Base-by-base conservation (phyloP, 1,284 basidiomycete species). In the Ceratobasidium sp. region DNA sequence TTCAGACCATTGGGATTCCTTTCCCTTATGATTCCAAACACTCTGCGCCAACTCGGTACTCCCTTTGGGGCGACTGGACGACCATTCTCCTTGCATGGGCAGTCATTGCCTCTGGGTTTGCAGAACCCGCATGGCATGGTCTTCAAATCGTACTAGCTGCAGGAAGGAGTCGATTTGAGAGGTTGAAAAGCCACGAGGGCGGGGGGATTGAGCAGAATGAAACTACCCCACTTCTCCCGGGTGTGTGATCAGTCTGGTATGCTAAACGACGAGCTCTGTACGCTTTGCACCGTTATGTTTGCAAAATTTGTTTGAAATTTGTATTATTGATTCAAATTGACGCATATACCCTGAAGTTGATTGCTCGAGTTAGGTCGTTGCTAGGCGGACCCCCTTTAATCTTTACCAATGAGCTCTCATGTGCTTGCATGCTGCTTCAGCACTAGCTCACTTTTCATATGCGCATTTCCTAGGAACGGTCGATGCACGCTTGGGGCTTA, bases 361-460 rank as follows among this genome's bases (percentile, higher is more conserved):
- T 82, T 54, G 67, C 44, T 25, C 54, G 37, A n/a, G 83, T 85
- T 76, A 94, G 92, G 68, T 94, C 92, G 52, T 95, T 92, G 79
- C 94, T 91, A 71, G 93, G 86, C 69, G 94, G 91, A 0, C 93
- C 93, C n/a, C 85, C 86, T 70, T 95, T 95, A 82, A 95, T 93
- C 85, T 95, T 95, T 2, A 93, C 95, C 37, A 99, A 40, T 9
- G 88, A 83, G 98, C 96, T 81, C 95, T 92, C 86, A 98, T 97
- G 68, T 97, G 89, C 83, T 98, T 96, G 15, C 96, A 87, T 0
- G 96, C 96, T 68, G 94, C 95, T 79, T 96, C 94, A 13, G 95
- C 96, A 44, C 92, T 94, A 68, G 93, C 95, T 34, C 98, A 89
- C 83, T 99, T 97, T 97, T 98, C 80, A 95, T 89, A 82, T 99